Evolutionary conservation across 768 basidiomycete species (phyloP).

Genomic region (Lentinus brumalis): DNA sequence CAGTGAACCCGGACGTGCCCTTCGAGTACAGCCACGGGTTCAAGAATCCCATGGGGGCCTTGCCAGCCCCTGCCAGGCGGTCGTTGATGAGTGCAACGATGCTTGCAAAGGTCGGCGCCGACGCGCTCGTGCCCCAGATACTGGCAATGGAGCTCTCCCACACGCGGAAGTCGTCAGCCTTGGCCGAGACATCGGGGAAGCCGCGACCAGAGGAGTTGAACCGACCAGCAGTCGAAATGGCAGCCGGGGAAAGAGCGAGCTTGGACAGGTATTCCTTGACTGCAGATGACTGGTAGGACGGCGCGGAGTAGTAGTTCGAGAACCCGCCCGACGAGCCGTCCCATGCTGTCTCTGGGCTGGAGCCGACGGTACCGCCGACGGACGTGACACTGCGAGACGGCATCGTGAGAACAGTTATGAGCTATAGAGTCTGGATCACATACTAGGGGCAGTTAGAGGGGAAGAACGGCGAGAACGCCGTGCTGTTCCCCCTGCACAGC

Average conservation of each 20-base stretch:
- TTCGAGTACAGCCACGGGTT: conserved; percentile 38
- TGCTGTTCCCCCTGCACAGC: conserved; percentile 47
- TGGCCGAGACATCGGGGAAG: conserved; percentile 51
- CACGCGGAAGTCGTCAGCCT: conserved; percentile 35
- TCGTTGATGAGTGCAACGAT: conserved; percentile 38
- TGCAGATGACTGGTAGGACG: conserved; percentile 52
- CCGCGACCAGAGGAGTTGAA: conserved; percentile 41
- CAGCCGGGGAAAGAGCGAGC: conserved; percentile 48
- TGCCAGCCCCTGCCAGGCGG: conserved; percentile 30
- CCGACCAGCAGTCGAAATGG: conserved; percentile 47
- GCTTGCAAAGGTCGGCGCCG: conserved; percentile 37
- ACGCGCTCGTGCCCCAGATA: conserved; percentile 36
- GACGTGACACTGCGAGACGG: conserved; percentile 45
- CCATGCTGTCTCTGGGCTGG: conserved; percentile 53
- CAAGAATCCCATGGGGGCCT: conserved; percentile 36
- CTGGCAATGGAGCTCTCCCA: conserved; percentile 17
- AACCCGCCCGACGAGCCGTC: conserved; percentile 73
- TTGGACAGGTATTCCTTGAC: conserved; percentile 46
- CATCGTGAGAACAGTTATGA: neutral
- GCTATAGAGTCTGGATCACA: neutral
- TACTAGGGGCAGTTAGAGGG: conserved; percentile 47
- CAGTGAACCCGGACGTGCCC: conserved; percentile 31
- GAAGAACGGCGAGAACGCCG: conserved; percentile 53
- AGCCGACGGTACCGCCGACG: conserved; percentile 60
- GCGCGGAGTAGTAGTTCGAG: conserved; percentile 60